Conservation (phyloP, 2,329 filamentous ascomycete genomes). For the Stachybotrys chartarum region DNA sequence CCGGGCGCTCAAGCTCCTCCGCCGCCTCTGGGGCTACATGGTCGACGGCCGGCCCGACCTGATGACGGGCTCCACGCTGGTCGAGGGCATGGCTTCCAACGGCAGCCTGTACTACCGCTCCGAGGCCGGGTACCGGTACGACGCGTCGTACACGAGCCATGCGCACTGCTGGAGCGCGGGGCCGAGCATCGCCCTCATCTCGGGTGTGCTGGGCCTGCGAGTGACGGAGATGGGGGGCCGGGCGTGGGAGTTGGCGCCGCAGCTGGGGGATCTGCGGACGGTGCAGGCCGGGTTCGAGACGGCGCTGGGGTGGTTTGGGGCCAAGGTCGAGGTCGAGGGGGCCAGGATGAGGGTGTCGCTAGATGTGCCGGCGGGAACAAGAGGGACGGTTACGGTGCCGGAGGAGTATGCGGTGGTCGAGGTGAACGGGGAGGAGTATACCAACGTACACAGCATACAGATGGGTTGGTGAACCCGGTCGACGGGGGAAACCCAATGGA, state of each 20-base stretch:
- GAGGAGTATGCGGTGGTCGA: not conserved
- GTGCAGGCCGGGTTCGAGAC: slow-evolving; percentile 1
- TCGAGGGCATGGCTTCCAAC: slow-evolving; percentile 28
- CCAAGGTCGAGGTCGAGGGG: not conserved
- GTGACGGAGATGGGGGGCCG: not conserved
- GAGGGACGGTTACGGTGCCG: not conserved
- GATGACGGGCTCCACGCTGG: slow-evolving; percentile 27
- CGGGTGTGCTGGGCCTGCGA: not conserved
- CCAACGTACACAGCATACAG: not conserved
- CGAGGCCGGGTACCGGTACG: slow-evolving; percentile 20
- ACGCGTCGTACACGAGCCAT: slow-evolving; percentile 23
- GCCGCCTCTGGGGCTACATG: slow-evolving; percentile 1
- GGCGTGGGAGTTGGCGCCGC: not conserved
- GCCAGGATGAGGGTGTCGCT: not conserved
- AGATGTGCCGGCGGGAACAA: not conserved
- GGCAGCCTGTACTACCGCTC: slow-evolving; percentile 25
- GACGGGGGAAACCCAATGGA: no score
- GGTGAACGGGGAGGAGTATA: not conserved
- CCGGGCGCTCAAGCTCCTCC: not conserved
- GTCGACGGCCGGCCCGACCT: slow-evolving; percentile 4
- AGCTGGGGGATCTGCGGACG: not conserved
- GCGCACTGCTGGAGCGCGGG: slow-evolving; percentile 26
- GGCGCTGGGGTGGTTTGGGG: slow-evolving; percentile 2
- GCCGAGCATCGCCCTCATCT: slow-evolving; percentile 15
- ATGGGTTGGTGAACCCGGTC: not conserved